These are phyloP conservation scores for Candida gigantensis DNA, from an alignment of 1,139 yeast genomes.

Conservation along the genomic window DNA sequence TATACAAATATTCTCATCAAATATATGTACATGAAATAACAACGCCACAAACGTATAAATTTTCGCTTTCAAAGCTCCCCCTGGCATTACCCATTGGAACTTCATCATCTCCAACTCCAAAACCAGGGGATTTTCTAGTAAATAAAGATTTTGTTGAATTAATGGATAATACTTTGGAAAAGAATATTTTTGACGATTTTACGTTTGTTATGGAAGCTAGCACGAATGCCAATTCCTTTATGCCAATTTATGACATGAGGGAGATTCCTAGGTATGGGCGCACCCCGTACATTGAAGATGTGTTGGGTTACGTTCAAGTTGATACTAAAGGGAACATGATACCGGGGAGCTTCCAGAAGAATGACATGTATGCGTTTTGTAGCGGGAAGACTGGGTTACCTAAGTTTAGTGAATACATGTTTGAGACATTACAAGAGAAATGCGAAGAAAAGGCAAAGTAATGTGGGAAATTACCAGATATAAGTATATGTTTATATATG, in stretches of 20 bases:
- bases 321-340: conserved; percentile 56
- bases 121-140: conserved; percentile 26
- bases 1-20: conserved; percentile 21
- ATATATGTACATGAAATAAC: conserved; percentile 24
- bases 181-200: conserved; percentile 47
- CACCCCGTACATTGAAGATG: conserved; percentile 71
- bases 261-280: conserved; percentile 68
- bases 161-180: conserved; percentile 29
- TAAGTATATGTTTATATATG: conserved; percentile 3
- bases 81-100: conserved; percentile 35
- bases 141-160: conserved; percentile 30
- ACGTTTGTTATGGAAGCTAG: conserved; percentile 64
- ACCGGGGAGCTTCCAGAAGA: conserved; percentile 57
- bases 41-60: conserved; percentile 14
- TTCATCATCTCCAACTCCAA: conserved; percentile 16
- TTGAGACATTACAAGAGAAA: conserved; percentile 39
- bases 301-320: conserved; percentile 70
- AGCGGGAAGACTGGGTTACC: conserved; percentile 57
- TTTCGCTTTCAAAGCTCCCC: conserved; percentile 20
- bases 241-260: conserved; percentile 76
- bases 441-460: conserved; percentile 8
- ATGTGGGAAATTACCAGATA: background rate
- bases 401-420: conserved; percentile 55
- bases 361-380: conserved; percentile 59
- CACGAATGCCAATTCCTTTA: conserved; percentile 56